Evolutionary conservation across 805 yeast species (phyloP).

Genomic region (Candida pseudofarinosa): DNA sequence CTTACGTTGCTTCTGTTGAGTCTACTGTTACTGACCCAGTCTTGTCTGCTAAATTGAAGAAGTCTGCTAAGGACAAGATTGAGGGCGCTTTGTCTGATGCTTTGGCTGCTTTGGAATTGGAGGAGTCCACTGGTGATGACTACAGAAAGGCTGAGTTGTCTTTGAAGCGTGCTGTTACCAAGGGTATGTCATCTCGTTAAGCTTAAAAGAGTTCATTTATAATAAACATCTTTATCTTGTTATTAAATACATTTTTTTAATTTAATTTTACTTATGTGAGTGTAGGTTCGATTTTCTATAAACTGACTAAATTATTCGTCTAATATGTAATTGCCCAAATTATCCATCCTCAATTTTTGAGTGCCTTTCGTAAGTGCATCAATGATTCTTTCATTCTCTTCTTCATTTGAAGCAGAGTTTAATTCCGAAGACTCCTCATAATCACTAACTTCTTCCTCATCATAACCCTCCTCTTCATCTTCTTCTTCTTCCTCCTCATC

Average conservation of each 20-base stretch:
- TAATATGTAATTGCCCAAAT: slow-evolving; percentile 73
- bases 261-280: background rate
- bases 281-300: background rate
- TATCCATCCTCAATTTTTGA: slow-evolving; percentile 71
- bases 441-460: slow-evolving; percentile 29
- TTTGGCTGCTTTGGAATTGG: slow-evolving; percentile 93
- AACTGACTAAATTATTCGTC: slow-evolving; percentile 28
- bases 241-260: slow-evolving; percentile 1
- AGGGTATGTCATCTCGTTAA: slow-evolving; percentile 98
- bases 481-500: slow-evolving; percentile 37
- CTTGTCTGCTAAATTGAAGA: slow-evolving; percentile 95
- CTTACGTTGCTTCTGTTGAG: slow-evolving; percentile 95
- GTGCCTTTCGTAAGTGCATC: slow-evolving; percentile 65
- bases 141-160: slow-evolving; percentile 98
- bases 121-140: slow-evolving; percentile 95
- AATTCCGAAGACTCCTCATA: slow-evolving; percentile 25
- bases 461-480: slow-evolving; percentile 29
- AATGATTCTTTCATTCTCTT: slow-evolving; percentile 54
- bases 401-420: slow-evolving; percentile 21
- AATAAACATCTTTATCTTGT: slow-evolving; percentile 8
- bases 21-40: slow-evolving; percentile 97
- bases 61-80: slow-evolving; percentile 94
- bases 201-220: slow-evolving; percentile 15
- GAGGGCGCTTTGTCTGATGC: slow-evolving; percentile 98
- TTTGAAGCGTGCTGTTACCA: slow-evolving; percentile 98